Evolutionary conservation across 2,329 filamentous ascomycete genomes (phyloP), one percentile per base, ranked within the genome.

Genomic region (Pseudogymnoascus verrucosus): DNA sequence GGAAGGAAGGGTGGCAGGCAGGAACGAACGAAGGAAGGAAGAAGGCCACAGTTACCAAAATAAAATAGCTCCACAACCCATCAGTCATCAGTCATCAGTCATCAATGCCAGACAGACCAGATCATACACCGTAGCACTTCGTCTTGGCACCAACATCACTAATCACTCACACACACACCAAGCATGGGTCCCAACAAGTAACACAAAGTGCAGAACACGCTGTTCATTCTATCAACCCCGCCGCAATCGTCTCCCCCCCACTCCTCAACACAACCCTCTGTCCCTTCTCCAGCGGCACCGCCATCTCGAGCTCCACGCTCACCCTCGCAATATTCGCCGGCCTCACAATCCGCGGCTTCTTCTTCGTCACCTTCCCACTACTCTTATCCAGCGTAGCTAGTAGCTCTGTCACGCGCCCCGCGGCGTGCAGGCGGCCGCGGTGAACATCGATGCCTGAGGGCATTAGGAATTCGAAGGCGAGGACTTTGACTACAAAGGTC

Each of bases 401-500:
- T 67, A 98, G 81, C 66, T 85, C 83, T 62, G 82, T 81, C 42
- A 99, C 89, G 59, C 84, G 84, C 0, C 90, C 95, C 0, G 90
- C 82, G 0, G 87, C 86, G 74, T 96, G 90, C 61, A 98, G 77
- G 7, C 92, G 83, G 0, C 95, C 95, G 19, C 91, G 82, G 74
- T 97, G 93, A 7, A 99, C 86, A 71, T 98, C 93, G 8, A 98
- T 85, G 23, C 86, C 85, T 85, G 93, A 95, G 0, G 93, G 93
- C 76, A 93, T 88, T 14, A 99, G 77, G 67, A 93, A 88, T 65
- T 96, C 91, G 71, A 98, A 96, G 0, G 93, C 91, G 63, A 97
- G 82, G 10, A 95, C 86, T 75, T 96, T 96, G 65, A 89, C 85
- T 1, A 85, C 90, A 70, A 98, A 93, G 0, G 80, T 83, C 64